Conservation (phyloP, 2,329 filamentous ascomycete genomes). For the Sclerotinia glacialis region DNA sequence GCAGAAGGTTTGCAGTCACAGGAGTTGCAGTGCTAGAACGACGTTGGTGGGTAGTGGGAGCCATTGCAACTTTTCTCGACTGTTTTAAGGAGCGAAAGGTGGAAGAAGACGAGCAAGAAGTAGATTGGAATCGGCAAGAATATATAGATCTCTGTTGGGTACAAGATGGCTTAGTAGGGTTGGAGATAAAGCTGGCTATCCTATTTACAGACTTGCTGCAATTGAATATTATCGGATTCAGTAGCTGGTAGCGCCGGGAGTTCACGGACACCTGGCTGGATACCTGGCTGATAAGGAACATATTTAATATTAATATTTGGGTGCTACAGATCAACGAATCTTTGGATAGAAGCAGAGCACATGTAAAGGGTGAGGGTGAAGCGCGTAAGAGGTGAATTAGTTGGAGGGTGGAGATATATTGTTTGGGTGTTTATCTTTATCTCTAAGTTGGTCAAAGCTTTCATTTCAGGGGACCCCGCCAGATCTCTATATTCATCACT, state of each 20-base stretch:
- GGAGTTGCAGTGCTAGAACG: conserved; percentile 12
- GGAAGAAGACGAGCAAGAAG: conserved; percentile 1
- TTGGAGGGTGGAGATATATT: conserved; percentile 5
- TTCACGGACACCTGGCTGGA: neutral
- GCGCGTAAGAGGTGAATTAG: conserved; percentile 2
- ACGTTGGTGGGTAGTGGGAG: conserved; percentile 9
- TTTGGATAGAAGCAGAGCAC: neutral
- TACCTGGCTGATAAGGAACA: conserved; percentile 16
- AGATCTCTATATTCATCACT: neutral
- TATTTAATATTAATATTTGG: neutral
- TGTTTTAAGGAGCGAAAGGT: neutral
- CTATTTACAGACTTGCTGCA: neutral
- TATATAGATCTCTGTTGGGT: conserved; percentile 16
- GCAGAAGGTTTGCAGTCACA: conserved; percentile 10
- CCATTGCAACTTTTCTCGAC: neutral
- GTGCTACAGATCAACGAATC: conserved; percentile 5
- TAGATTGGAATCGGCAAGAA: neutral
- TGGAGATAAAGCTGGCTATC: conserved; percentile 5
- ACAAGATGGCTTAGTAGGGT: neutral
- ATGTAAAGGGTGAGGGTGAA: conserved; percentile 5
- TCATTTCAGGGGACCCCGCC: neutral
- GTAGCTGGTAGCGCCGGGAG: conserved; percentile 4
- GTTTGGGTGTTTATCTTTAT: conserved; percentile 14
- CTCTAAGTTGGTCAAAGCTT: conserved; percentile 11
- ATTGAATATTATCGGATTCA: neutral